Base-by-base conservation (phyloP, 371 early-diverging fungal species). In the Apophysomyces trapeziformis region DNA sequence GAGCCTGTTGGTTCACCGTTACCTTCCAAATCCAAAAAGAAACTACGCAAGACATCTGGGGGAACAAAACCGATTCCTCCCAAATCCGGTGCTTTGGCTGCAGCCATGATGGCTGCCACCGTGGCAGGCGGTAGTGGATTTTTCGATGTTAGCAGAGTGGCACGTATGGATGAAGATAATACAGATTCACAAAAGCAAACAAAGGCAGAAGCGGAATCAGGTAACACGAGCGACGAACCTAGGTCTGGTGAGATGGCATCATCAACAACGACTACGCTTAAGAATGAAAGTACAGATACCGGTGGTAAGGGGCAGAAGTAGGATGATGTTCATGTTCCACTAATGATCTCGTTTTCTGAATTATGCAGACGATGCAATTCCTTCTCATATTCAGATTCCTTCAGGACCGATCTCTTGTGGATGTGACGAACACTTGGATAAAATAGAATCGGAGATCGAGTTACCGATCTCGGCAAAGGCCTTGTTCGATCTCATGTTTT, bases 401-500 rank as follows among this genome's bases (percentile, higher is more conserved):
- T 59, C 80, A 8, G 77, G 72, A 0, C 86, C 86, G 7, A 75
- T 80, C 1, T 54, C 65, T 6, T 92, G 92, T 61, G 85, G 79
- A 11, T 92, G 92, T 69, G 78, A 84, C 46, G 85, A 85, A 35
- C 92, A 92, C 69, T 68, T 86, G 26, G 92, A 92, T 54, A 86
- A 85, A 62, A 56, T 79, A 13, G 90, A 89, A 47, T 61, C 76
- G 13, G 87, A 90, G 36, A 72, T 83, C 12, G 79, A 82, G 21
- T 70, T 90, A 5, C 73, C 76, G 1, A 67, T 89, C 9, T 80
- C 90, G 5, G 90, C 91, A 21, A 90, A 89, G 67, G 73, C 74
- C 18, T 46, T 90, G 21, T 89, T 77, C 59, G 86, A 88, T 0
- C 46, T 87, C 21, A 60, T 92, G 26, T 92, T 90, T 72, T 78